phyloP scores from a whole-genome alignment of 352 stramenopile species.

The Globisporangium heterothallicum region DNA sequence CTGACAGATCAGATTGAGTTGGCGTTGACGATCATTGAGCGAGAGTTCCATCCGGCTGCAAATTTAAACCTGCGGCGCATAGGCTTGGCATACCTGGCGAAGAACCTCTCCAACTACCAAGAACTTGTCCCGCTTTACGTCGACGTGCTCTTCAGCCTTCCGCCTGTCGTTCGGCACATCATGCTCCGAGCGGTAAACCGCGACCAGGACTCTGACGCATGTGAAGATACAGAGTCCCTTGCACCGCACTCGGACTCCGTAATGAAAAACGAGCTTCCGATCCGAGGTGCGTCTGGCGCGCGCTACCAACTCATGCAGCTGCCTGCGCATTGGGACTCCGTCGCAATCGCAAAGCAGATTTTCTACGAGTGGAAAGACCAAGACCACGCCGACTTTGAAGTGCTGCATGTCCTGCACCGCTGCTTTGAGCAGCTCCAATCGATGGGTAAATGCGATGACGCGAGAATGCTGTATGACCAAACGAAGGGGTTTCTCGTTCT shows the following conservation, averaged over 20 bases:
- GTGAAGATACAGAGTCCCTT: not conserved
- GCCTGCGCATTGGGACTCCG: slow-evolving; percentile 48
- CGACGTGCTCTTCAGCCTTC: slow-evolving; percentile 66
- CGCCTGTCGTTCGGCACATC: slow-evolving; percentile 26
- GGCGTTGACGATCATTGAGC: slow-evolving; percentile 63
- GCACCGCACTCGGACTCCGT: not conserved
- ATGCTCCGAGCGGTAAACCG: slow-evolving; percentile 22
- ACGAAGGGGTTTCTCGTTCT: slow-evolving; percentile 44
- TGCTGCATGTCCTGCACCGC: slow-evolving; percentile 40
- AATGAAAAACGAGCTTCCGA: slow-evolving; percentile 29
- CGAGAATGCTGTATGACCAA: slow-evolving; percentile 47
- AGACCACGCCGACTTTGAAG: slow-evolving; percentile 26
- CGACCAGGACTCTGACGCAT: not conserved
- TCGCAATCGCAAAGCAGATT: slow-evolving; percentile 67
- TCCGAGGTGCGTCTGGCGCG: slow-evolving; percentile 48
- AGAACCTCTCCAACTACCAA: slow-evolving; percentile 56
- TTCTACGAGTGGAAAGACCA: slow-evolving; percentile 56
- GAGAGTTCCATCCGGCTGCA: slow-evolving; percentile 54
- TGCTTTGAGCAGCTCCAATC: slow-evolving; percentile 49
- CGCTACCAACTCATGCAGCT: slow-evolving; percentile 43
- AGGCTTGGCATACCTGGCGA: slow-evolving; percentile 48
- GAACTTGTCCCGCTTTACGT: slow-evolving; percentile 74
- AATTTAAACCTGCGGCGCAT: slow-evolving; percentile 59
- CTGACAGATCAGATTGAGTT: slow-evolving; percentile 67
- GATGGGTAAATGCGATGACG: slow-evolving; percentile 11